phyloP scores from a whole-genome alignment of 805 yeast species.

The Priceomyces fermenticarens region DNA sequence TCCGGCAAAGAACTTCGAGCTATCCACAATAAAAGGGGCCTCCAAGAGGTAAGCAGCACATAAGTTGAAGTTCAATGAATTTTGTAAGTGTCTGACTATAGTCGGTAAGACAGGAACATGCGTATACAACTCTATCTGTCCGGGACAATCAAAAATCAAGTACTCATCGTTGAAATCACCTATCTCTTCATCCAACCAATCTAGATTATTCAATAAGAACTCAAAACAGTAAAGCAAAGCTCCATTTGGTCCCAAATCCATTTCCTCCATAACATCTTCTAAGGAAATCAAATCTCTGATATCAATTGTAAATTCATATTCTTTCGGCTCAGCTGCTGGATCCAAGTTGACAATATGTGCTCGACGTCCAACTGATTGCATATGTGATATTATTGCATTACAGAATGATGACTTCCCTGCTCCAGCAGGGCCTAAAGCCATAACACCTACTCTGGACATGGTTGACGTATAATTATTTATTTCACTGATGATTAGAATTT shows the following conservation, averaged over 20 bases:
- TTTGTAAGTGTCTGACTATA: slow-evolving; percentile 79
- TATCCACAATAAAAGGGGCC: slow-evolving; percentile 90
- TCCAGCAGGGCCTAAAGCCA: slow-evolving; percentile 97
- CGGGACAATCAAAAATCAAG: slow-evolving; percentile 93
- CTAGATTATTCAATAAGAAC: slow-evolving; percentile 80
- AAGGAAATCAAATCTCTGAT: slow-evolving; percentile 86
- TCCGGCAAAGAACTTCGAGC: slow-evolving; percentile 91
- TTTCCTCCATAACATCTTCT: slow-evolving; percentile 89
- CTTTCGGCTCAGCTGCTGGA: slow-evolving; percentile 95
- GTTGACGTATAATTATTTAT: background rate
- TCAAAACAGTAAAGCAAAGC: slow-evolving; percentile 85
- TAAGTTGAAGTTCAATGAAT: slow-evolving; percentile 74
- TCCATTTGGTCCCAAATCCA: slow-evolving; percentile 82
- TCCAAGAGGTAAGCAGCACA: slow-evolving; percentile 93
- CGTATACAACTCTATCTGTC: slow-evolving; percentile 91
- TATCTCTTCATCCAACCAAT: slow-evolving; percentile 96
- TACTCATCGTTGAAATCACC: slow-evolving; percentile 96
- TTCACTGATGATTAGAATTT: slow-evolving; percentile 1
- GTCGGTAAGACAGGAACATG: slow-evolving; percentile 93
- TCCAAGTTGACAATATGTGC: slow-evolving; percentile 94
- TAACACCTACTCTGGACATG: slow-evolving; percentile 94
- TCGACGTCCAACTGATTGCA: slow-evolving; percentile 86
- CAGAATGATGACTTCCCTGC: slow-evolving; percentile 95
- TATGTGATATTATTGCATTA: slow-evolving; percentile 77
- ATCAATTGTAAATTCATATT: slow-evolving; percentile 89